Percentiles rank a stretch among this genome's conserved stretches.
These are phyloP conservation scores for Prorocentrum cordatum DNA, from an alignment of 169 alveolate genomes.

Conservation along the genomic window DNA sequence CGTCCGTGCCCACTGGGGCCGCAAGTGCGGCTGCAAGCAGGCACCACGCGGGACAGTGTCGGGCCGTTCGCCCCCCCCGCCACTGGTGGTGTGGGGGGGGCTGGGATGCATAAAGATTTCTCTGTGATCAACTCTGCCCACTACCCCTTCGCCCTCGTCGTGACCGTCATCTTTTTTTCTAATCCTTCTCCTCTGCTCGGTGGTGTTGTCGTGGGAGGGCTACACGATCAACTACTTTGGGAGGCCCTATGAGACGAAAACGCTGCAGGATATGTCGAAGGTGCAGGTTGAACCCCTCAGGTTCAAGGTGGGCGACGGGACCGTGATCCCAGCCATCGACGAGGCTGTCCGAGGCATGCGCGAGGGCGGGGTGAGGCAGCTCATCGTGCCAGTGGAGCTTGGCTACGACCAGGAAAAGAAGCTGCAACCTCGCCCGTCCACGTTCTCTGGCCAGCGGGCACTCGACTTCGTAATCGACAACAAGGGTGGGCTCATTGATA, in stretches of 20 bases:
- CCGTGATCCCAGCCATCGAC: slow-evolving; percentile 6
- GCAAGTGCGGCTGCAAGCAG: no score
- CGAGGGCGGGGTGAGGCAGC: slow-evolving; percentile 17
- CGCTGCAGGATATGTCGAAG: background rate
- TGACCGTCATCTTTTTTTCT: no score
- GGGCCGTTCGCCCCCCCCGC: no score
- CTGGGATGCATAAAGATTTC: no score
- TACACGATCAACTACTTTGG: slow-evolving; percentile 33
- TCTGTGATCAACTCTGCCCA: no score
- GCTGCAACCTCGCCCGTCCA: background rate
- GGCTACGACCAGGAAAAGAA: slow-evolving; percentile 6
- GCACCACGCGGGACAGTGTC: no score
- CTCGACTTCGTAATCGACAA: slow-evolving; percentile 25
- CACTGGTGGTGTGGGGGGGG: no score
- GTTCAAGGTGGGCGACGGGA: slow-evolving; percentile 14
- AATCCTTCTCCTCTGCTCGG: no score
- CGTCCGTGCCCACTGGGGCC: no score
- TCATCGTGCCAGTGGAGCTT: slow-evolving; percentile 1
- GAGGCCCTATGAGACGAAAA: slow-evolving; percentile 7
- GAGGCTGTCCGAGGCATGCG: slow-evolving; percentile 29
- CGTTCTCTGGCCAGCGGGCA: background rate
- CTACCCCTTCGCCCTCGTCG: no score
- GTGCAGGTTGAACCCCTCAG: background rate
- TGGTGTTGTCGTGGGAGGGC: background rate
- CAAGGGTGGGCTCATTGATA: slow-evolving; percentile 3